These are phyloP conservation scores for Saccharomycopsis hybrid DNA, from an alignment of 1,139 yeast genomes.

Conservation along the genomic window DNA sequence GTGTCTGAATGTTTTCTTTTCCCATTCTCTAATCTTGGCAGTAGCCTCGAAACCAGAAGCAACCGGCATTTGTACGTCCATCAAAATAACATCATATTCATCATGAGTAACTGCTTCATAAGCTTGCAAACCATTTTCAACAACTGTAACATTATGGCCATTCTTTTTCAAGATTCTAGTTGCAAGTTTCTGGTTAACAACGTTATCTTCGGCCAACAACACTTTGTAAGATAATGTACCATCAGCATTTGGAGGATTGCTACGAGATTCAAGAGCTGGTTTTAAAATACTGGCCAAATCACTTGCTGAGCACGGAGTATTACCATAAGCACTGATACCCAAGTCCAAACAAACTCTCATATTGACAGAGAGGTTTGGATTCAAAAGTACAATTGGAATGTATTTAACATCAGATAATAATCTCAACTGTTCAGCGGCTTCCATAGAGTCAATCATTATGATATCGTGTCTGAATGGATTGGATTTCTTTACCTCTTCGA, in stretches of 20 bases:
- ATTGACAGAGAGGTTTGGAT: constrained; percentile 72
- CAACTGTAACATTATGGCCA: constrained; percentile 77
- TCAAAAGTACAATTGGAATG: constrained; percentile 71
- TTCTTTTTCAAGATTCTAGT: constrained; percentile 76
- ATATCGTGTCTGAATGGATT: constrained; percentile 65
- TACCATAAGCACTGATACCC: constrained; percentile 84
- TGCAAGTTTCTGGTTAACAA: constrained; percentile 81
- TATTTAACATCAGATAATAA: constrained; percentile 69
- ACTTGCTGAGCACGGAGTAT: constrained; percentile 75
- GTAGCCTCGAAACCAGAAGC: constrained; percentile 95
- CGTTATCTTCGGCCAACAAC: constrained; percentile 78
- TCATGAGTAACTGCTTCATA: constrained; percentile 59
- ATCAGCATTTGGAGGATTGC: constrained; percentile 74
- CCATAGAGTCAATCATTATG: constrained; percentile 74
- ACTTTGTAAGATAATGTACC: constrained; percentile 71
- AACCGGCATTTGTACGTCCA: constrained; percentile 95
- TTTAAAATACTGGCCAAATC: constrained; percentile 78
- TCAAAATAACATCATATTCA: constrained; percentile 71
- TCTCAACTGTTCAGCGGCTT: constrained; percentile 64
- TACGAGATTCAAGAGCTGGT: constrained; percentile 78
- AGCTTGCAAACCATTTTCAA: constrained; percentile 81
- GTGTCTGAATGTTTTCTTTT: constrained; percentile 70
- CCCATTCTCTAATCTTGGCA: constrained; percentile 81
- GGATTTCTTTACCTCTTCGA: constrained; percentile 34
- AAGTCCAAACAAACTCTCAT: constrained; percentile 77